Evolutionary conservation across 2,329 filamentous ascomycete species (phyloP).

Genomic region (Sphaerulina vaccinii): DNA sequence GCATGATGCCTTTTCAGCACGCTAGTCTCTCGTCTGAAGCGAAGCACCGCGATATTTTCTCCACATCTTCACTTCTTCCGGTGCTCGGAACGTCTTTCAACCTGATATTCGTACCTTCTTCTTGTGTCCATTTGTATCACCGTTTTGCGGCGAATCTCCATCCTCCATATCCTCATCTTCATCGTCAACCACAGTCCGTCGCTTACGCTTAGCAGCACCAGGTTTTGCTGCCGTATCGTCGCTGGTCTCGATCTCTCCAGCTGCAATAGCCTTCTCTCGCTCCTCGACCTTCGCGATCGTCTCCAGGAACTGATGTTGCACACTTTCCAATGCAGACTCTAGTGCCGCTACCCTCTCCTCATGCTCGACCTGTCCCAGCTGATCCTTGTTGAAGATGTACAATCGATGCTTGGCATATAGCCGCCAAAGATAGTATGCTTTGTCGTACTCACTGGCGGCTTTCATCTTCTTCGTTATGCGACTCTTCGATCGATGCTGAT

Average conservation of each 20-base stretch:
- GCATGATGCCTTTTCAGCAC: no score
- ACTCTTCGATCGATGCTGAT: conserved; percentile 47
- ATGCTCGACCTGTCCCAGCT: conserved; percentile 66
- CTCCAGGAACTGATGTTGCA: conserved; percentile 71
- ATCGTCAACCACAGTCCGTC: conserved; percentile 25
- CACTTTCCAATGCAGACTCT: conserved; percentile 64
- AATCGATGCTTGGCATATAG: conserved; percentile 74
- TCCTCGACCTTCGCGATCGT: conserved; percentile 54
- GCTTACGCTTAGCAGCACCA: conserved; percentile 23
- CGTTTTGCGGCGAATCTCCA: conserved; percentile 14
- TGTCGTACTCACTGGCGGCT: conserved; percentile 57
- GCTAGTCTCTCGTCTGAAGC: no score
- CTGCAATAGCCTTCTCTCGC: conserved; percentile 32
- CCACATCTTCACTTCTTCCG: conserved; percentile 9
- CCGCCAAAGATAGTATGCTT: conserved; percentile 69
- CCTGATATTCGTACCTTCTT: conserved; percentile 22
- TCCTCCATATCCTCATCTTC: conserved; percentile 26
- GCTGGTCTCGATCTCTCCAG: conserved; percentile 16
- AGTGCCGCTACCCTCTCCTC: conserved; percentile 70
- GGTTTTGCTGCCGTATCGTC: background rate
- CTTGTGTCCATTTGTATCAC: conserved; percentile 21
- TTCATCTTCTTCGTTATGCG: conserved; percentile 46
- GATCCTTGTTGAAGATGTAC: conserved; percentile 71
- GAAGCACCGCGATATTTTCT: no score
- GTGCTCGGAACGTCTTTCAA: background rate